These are phyloP conservation scores for Hypoxylon lienhwacheense DNA, from an alignment of 495 filamentous ascomycete species.

Conservation along the genomic window DNA sequence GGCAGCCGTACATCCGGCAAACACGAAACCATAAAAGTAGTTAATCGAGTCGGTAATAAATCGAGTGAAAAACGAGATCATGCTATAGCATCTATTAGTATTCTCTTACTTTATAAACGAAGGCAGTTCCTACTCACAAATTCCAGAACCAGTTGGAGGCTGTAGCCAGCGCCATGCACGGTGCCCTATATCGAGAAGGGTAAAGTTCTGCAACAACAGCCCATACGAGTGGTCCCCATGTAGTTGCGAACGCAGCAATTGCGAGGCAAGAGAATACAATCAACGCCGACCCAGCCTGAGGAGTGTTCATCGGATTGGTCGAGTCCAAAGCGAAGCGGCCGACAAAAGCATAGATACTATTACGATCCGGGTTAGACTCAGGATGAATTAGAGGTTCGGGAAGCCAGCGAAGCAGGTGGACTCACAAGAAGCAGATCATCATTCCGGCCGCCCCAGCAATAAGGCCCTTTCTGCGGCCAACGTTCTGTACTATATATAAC, in stretches of 20 bases:
- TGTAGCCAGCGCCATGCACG: slow-evolving; percentile 75
- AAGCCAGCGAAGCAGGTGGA: slow-evolving; percentile 26
- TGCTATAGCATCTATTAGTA: slow-evolving; percentile 48
- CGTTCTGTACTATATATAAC: slow-evolving; percentile 69
- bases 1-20: slow-evolving; percentile 69
- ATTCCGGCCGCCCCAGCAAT: slow-evolving; percentile 69
- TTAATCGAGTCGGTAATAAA: slow-evolving; percentile 75
- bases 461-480: slow-evolving; percentile 66
- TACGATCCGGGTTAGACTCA: slow-evolving; percentile 37
- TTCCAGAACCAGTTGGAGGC: slow-evolving; percentile 90
- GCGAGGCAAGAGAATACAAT: slow-evolving; percentile 85
- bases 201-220: slow-evolving; percentile 79
- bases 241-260: slow-evolving; percentile 62
- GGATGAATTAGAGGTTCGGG: slow-evolving; percentile 52
- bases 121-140: slow-evolving; percentile 63
- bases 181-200: slow-evolving; percentile 73
- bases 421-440: slow-evolving; percentile 64
- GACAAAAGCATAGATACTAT: slow-evolving; percentile 67
- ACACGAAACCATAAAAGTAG: slow-evolving; percentile 83
- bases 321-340: slow-evolving; percentile 57
- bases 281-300: slow-evolving; percentile 64
- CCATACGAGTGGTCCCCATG: slow-evolving; percentile 88
- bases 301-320: slow-evolving; percentile 55
- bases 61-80: slow-evolving; percentile 74
- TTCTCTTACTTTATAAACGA: slow-evolving; percentile 54